A percentile compares a stretch with the other conserved stretches of the same genome.
Evolutionary conservation across 805 yeast species (phyloP).

Genomic region (Suhomyces sp.): DNA sequence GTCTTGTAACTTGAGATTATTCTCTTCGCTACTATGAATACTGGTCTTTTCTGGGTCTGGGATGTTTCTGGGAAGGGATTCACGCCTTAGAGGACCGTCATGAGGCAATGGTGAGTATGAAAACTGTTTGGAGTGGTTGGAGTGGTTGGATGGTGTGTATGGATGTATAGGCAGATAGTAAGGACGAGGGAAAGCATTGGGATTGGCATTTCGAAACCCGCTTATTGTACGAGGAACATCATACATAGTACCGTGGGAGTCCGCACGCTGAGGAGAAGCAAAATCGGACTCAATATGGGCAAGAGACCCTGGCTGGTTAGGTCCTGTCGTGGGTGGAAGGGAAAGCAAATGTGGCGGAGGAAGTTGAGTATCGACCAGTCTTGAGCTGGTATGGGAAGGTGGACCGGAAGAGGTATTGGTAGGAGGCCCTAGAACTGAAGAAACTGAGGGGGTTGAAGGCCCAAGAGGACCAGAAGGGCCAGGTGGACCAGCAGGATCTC

Average conservation of each 20-base stretch:
- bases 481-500: background rate
- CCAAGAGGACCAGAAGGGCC: background rate
- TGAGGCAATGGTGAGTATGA: background rate
- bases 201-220: background rate
- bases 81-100: background rate
- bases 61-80: background rate
- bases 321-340: background rate
- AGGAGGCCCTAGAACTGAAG: background rate
- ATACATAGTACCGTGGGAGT: background rate
- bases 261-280: background rate
- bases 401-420: background rate
- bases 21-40: background rate
- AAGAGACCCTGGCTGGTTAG: background rate
- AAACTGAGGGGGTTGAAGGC: background rate
- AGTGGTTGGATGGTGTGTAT: background rate
- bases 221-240: background rate
- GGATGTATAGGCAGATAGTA: background rate
- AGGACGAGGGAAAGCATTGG: background rate
- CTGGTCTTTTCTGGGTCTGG: background rate
- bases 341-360: background rate
- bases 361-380: background rate
- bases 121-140: background rate
- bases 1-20: background rate
- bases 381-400: background rate
- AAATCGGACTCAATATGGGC: background rate